These are phyloP conservation scores for Sclerotinia spermophila DNA, from an alignment of 2,329 filamentous ascomycete genomes.

Conservation along the genomic window DNA sequence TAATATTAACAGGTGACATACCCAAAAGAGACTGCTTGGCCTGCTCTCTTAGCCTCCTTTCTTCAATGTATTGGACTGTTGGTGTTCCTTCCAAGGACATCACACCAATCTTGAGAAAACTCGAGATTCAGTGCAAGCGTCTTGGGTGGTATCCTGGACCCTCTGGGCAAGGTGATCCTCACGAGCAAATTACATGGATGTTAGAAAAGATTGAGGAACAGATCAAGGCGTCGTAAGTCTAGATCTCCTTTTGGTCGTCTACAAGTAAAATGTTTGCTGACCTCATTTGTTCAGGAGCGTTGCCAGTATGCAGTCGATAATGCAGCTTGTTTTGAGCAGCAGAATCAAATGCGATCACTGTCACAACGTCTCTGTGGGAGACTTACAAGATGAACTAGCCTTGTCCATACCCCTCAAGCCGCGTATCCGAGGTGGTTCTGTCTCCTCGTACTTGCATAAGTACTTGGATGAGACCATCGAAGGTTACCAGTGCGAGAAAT, in stretches of 20 bases:
- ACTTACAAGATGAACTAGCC: conserved; percentile 27
- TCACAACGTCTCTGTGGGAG: conserved; percentile 24
- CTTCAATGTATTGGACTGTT: conserved; percentile 14
- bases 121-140: background rate
- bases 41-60: conserved; percentile 17
- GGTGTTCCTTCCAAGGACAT: background rate
- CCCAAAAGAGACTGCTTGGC: conserved; percentile 19
- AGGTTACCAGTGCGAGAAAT: conserved; percentile 33
- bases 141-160: conserved; percentile 10
- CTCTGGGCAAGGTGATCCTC: conserved; percentile 34
- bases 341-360: conserved; percentile 31
- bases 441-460: conserved; percentile 28
- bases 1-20: background rate
- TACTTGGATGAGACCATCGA: conserved; percentile 28
- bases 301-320: conserved; percentile 27
- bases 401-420: conserved; percentile 33
- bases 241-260: no score
- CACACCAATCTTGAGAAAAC: background rate
- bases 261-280: background rate
- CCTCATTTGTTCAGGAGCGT: conserved; percentile 18
- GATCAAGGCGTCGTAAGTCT: conserved; percentile 30
- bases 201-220: conserved; percentile 30
- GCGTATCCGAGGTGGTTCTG: conserved; percentile 21
- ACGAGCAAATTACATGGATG: conserved; percentile 35
- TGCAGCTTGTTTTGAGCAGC: conserved; percentile 22